Evolutionary conservation across 495 filamentous ascomycete species (phyloP), one percentile per base, ranked within the genome.

Genomic region (Trichoderma reesei): DNA sequence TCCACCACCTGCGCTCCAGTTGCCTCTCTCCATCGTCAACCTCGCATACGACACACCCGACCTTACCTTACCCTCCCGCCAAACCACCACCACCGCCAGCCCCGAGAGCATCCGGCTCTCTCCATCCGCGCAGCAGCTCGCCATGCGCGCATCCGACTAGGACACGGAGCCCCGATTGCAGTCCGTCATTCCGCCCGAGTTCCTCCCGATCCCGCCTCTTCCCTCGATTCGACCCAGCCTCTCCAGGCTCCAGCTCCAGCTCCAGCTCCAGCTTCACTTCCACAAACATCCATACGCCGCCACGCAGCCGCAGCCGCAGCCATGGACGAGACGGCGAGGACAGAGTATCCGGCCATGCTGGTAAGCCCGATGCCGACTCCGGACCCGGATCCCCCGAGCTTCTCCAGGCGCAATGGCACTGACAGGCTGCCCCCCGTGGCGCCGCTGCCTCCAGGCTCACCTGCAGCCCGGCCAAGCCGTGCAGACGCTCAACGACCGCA

Each of bases 331-430:
- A 84, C 96, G 69, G 89, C 90, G 70, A 84, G 93, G 74, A 84
- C 90, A 74, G 94, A 98, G 76, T 98, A 98, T 78, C 93, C 94
- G 72, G 89, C 89, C 36, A 85, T 98, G 83, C 86, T 98, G 89
- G 94, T 98, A 83, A 75, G 90, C 70, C 26, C 63, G 41, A 38
- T 60, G 41, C 64, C 60, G 36, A 41, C 41, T 34, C 63, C 34
- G 26, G 26, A 26, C 26, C 54, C 11, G n/a, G 59, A 38, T 38
- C 10, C 26, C 0, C 26, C 0, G 26, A 26, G 54, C 62, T 61
- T 20, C 18, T 54, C 60, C 16, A 38, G 42, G 61, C 65, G 62
- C 61, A 59, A 46, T 54, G 33, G 42, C 26, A 26, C 59, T 48
- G 65, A 68, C 60, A 65, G 20, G 64, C 68, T 71, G 66, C 75